These are phyloP conservation scores for Russula lepida DNA, from an alignment of 768 basidiomycete species.

Conservation along the genomic window DNA sequence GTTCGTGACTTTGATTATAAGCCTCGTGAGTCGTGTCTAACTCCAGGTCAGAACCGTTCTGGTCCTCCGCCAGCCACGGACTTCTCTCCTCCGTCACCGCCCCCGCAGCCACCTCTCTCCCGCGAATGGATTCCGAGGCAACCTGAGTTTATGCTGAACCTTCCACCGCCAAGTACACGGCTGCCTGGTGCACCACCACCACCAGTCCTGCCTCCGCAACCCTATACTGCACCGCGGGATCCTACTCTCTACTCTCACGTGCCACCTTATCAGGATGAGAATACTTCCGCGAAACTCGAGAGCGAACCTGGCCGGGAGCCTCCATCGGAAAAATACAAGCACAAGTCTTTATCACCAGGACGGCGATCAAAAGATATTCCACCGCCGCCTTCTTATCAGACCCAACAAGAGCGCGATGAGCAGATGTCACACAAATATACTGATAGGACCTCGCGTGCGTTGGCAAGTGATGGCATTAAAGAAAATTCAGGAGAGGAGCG, in stretches of 20 bases:
- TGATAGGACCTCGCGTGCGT: background rate
- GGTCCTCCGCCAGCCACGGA: background rate
- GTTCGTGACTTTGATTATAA: background rate
- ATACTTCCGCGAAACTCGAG: background rate
- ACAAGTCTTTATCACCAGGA: background rate
- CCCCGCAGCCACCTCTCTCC: background rate
- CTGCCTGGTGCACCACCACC: conserved; percentile 15
- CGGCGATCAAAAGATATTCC: background rate
- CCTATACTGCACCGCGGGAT: background rate
- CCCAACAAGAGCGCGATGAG: conserved; percentile 1
- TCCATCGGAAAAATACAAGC: background rate
- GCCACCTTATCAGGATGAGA: background rate
- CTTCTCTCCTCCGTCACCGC: background rate
- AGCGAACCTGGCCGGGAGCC: background rate
- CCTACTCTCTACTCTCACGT: background rate
- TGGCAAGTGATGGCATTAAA: background rate
- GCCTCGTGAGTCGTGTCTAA: background rate
- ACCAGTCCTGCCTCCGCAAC: background rate
- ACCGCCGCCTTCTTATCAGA: background rate
- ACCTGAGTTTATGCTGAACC: conserved; percentile 5
- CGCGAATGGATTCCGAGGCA: conserved; percentile 13
- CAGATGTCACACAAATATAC: background rate
- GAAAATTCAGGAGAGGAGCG: conserved; percentile 5
- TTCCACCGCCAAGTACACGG: conserved; percentile 14
- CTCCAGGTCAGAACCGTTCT: background rate